These are phyloP conservation scores for Pyricularia grisea DNA, from an alignment of 2,329 filamentous ascomycete species.

Conservation along the genomic window DNA sequence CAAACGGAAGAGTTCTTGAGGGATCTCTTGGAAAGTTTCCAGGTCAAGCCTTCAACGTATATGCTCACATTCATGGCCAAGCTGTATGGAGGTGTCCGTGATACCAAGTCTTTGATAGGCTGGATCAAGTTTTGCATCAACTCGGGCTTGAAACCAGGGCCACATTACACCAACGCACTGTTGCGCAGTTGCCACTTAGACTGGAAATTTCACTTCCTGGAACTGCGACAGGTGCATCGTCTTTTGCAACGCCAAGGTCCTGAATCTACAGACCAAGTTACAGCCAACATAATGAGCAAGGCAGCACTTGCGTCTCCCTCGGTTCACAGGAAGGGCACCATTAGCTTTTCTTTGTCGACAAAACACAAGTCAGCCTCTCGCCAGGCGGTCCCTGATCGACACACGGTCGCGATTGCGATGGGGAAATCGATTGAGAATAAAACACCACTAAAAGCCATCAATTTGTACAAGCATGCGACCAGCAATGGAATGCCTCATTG, in stretches of 20 bases:
- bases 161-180: slow-evolving; percentile 28
- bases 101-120: slow-evolving; percentile 24
- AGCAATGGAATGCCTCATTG: slow-evolving; percentile 25
- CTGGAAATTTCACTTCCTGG: slow-evolving; percentile 26
- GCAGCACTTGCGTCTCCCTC: slow-evolving; percentile 19
- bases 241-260: slow-evolving; percentile 23
- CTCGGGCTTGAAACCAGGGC: slow-evolving; percentile 24
- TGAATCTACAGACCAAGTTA: slow-evolving; percentile 24
- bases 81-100: slow-evolving; percentile 28
- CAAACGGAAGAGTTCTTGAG: slow-evolving; percentile 38
- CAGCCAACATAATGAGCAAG: slow-evolving; percentile 26
- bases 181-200: slow-evolving; percentile 24
- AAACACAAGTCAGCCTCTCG: slow-evolving; percentile 14
- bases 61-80: slow-evolving; percentile 33
- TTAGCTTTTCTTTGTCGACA: slow-evolving; percentile 14
- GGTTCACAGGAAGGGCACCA: slow-evolving; percentile 14
- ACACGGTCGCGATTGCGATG: slow-evolving; percentile 28
- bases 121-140: slow-evolving; percentile 30
- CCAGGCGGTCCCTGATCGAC: background rate
- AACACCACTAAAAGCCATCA: slow-evolving; percentile 22
- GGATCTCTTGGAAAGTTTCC: slow-evolving; percentile 23
- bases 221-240: slow-evolving; percentile 23
- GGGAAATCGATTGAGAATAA: slow-evolving; percentile 24
- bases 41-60: slow-evolving; percentile 23
- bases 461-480: slow-evolving; percentile 27